These are phyloP conservation scores for Dryas alaskensis DNA, from an alignment of 306 rosid genomes.

Conservation along the genomic window DNA sequence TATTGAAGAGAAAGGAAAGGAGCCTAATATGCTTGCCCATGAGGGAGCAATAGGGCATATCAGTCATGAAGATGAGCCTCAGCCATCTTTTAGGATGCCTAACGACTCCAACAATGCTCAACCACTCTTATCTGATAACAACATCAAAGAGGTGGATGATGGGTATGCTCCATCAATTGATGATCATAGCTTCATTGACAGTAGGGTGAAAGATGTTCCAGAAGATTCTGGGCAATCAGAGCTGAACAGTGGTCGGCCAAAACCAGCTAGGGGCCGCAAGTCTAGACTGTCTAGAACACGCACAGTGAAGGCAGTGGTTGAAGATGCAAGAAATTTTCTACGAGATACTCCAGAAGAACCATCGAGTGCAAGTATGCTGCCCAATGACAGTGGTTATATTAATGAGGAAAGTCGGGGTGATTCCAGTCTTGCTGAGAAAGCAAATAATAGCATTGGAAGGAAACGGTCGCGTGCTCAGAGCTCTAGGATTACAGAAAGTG, in stretches of 20 bases:
- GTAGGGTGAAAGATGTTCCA: conserved; percentile 51
- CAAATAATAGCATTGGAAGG: conserved; percentile 38
- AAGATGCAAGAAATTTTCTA: conserved; percentile 67
- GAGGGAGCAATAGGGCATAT: conserved; percentile 32
- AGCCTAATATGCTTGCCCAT: conserved; percentile 25
- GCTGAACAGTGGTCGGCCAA: conserved; percentile 39
- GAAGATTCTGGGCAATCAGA: conserved; percentile 76
- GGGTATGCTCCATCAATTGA: conserved; percentile 43
- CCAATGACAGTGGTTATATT: conserved; percentile 30
- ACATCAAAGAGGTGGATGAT: conserved; percentile 34
- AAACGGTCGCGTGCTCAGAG: conserved; percentile 54
- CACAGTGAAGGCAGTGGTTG: conserved; percentile 69
- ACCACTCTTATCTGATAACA: conserved; percentile 33
- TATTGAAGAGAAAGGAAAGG: conserved; percentile 30
- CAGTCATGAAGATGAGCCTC: conserved; percentile 32
- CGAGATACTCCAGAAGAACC: conserved; percentile 49
- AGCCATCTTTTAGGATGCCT: conserved; percentile 32
- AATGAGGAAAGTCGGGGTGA: conserved; percentile 51
- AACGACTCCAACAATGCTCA: conserved; percentile 31
- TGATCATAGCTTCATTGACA: conserved; percentile 49
- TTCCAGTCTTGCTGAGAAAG: conserved; percentile 40
- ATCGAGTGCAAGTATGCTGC: conserved; percentile 32
- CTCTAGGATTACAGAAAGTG: conserved; percentile 50
- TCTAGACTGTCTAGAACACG: conserved; percentile 63
- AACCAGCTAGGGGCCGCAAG: conserved; percentile 42